Conservation (phyloP, 805 yeast species). For the Metschnikowia gelsemii region DNA sequence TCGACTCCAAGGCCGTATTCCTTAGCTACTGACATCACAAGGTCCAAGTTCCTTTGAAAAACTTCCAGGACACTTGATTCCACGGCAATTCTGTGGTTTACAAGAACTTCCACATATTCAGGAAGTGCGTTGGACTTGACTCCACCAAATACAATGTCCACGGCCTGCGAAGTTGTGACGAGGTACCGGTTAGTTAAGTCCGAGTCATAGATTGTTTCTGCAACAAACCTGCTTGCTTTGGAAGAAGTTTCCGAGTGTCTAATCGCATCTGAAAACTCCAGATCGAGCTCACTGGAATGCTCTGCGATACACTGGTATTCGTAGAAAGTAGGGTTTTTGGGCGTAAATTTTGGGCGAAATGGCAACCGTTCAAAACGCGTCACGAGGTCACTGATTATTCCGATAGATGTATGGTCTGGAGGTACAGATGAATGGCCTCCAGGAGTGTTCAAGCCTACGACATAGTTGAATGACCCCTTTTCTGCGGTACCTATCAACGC, state of each 20-base stretch:
- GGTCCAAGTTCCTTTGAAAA: constrained; percentile 24
- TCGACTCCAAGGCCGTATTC: constrained; percentile 12
- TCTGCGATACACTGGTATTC: constrained; percentile 62
- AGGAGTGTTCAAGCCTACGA: constrained; percentile 47
- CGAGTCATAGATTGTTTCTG: constrained; percentile 18
- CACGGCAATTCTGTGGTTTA: constrained; percentile 37
- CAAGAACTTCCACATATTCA: constrained; percentile 28
- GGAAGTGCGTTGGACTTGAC: constrained; percentile 42
- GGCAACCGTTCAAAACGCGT: constrained; percentile 55
- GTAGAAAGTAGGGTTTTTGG: constrained; percentile 59
- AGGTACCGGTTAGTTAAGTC: constrained; percentile 27
- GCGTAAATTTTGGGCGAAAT: constrained; percentile 45
- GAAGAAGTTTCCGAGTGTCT: constrained; percentile 34
- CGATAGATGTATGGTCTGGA: constrained; percentile 78
- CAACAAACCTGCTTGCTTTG: constrained; percentile 28
- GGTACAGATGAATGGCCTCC: constrained; percentile 84
- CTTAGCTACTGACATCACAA: constrained; percentile 25
- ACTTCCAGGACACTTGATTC: constrained; percentile 29
- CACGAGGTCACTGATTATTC: constrained; percentile 61
- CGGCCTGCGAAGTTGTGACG: constrained; percentile 36
- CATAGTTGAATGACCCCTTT: constrained; percentile 16
- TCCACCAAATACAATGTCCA: constrained; percentile 36
- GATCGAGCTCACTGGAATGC: constrained; percentile 25
- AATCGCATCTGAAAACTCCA: constrained; percentile 26
- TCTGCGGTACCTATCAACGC: constrained; percentile 19